A percentile compares a stretch with the other conserved stretches of the same genome.
phyloP scores from a whole-genome alignment of 2,329 filamentous ascomycete genomes.

The Penicillium oxalicum region DNA sequence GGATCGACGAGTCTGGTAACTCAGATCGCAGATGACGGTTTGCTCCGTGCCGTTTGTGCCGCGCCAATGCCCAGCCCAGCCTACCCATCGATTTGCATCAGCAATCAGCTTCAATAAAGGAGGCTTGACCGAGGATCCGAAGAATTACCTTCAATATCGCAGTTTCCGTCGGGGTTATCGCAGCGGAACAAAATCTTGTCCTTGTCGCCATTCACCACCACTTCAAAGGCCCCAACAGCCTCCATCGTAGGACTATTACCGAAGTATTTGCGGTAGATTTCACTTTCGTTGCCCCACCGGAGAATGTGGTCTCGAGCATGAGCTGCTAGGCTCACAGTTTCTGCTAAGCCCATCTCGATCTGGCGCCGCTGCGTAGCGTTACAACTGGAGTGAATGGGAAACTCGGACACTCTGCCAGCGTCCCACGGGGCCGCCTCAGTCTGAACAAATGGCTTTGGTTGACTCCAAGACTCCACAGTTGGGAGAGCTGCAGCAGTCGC shows the following conservation, averaged over 20 bases:
- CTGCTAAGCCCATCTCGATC: slow-evolving; percentile 52
- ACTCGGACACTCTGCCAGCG: slow-evolving; percentile 36
- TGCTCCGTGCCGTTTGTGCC: slow-evolving; percentile 59
- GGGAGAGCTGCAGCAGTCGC: slow-evolving; percentile 8
- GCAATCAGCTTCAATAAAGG: background rate
- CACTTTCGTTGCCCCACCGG: slow-evolving; percentile 49
- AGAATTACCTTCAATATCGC: slow-evolving; percentile 44
- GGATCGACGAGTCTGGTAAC: slow-evolving; percentile 52
- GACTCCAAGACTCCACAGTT: slow-evolving; percentile 1
- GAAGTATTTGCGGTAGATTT: slow-evolving; percentile 62
- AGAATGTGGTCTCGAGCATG: slow-evolving; percentile 57
- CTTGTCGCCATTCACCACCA: slow-evolving; percentile 55
- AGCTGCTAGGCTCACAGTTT: slow-evolving; percentile 52
- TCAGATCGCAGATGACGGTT: slow-evolving; percentile 63
- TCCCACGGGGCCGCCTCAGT: slow-evolving; percentile 19
- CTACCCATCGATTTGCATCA: slow-evolving; percentile 32
- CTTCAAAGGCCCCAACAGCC: slow-evolving; percentile 58
- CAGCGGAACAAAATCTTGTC: slow-evolving; percentile 58
- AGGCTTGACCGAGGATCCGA: background rate
- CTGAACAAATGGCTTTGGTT: slow-evolving; percentile 9
- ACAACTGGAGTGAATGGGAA: slow-evolving; percentile 59
- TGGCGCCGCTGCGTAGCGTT: slow-evolving; percentile 56
- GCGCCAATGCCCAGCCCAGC: slow-evolving; percentile 63
- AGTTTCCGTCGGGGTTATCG: slow-evolving; percentile 63
- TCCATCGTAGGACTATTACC: slow-evolving; percentile 53